Evolutionary conservation across 306 rosid genomes (phyloP), one percentile per base, ranked within the genome.

Genomic region (Prinsepia uniflora): DNA sequence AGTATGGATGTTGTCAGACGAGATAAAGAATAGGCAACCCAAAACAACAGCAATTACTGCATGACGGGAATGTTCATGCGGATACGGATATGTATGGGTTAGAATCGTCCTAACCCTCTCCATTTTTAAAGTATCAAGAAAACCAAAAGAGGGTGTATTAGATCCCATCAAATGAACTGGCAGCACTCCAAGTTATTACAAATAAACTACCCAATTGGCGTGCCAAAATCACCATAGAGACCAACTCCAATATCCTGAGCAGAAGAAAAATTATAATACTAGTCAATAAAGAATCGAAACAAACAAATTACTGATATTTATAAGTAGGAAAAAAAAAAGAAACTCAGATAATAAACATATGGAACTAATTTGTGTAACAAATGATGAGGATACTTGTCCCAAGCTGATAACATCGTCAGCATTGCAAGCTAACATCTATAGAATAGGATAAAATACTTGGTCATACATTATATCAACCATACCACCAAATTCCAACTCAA

Each of bases 1-100:
- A 52, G 91, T 91, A 40, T 89, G 92, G 68, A 91, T 87, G 82
- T 94, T 94, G 84, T 94, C 99, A 6, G 99, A 94, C 48, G 99
- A 94, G 79, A 94, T 94, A 76, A 94, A 91, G 84, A 94, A 94
- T 45, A 91, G 87, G 86, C 96, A 94, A 75, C 96, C 96, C 73
- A 94, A 87, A 70, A 54, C 96, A 77, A 94, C 99, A 62, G 99
- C 99, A 63, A 94, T 94, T 57, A 94, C 48, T 15, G 97, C 99
- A 73, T 94, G 99, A 43, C 97, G 99, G 63, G 99, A 94, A 84
- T 94, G 99, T 74, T 91, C 96, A 0, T 94, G 97, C 54, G 97
- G 99, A 76, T 94, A 94, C 22, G 97, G 99, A 65, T 89, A 94
- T 34, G 91, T 85, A 65, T 80, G 92, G 73, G 96, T 83, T 20